phyloP scores from a whole-genome alignment of 2,329 filamentous ascomycete genomes.

The Emergomyces pasteurianus region DNA sequence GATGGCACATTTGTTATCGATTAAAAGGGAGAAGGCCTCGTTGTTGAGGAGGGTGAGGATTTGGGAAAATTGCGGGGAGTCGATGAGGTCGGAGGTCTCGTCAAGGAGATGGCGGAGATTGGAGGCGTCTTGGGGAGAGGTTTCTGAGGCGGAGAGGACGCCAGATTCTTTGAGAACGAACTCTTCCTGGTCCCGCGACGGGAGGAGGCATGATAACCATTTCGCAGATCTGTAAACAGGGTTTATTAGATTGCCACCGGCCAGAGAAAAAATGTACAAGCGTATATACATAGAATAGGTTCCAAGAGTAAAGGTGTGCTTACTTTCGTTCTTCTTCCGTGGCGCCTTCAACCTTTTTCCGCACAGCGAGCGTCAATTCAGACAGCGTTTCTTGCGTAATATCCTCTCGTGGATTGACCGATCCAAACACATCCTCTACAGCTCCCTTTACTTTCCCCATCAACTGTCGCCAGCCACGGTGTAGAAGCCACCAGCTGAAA shows the following conservation, averaged over 20 bases:
- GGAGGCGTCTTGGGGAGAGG: slow-evolving; percentile 23
- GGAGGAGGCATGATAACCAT: slow-evolving; percentile 79
- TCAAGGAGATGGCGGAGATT: slow-evolving; percentile 76
- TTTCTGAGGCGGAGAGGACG: slow-evolving; percentile 41
- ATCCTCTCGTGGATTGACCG: slow-evolving; percentile 76
- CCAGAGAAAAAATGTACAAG: slow-evolving; percentile 2
- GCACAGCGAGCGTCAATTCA: slow-evolving; percentile 68
- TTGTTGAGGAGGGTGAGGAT: slow-evolving; percentile 81
- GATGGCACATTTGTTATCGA: slow-evolving; percentile 68
- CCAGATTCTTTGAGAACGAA: slow-evolving; percentile 78
- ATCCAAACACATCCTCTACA: slow-evolving; percentile 81
- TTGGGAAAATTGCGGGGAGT: slow-evolving; percentile 80
- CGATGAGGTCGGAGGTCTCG: slow-evolving; percentile 89
- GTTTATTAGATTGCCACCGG: background rate
- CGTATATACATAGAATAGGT: background rate
- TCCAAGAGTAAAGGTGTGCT: background rate
- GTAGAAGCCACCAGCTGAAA: slow-evolving; percentile 96
- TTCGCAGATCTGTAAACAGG: slow-evolving; percentile 38
- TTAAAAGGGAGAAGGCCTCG: slow-evolving; percentile 69
- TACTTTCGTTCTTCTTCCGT: slow-evolving; percentile 51
- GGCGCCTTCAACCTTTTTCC: slow-evolving; percentile 70
- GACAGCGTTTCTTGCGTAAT: slow-evolving; percentile 70
- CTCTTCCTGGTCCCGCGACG: slow-evolving; percentile 64
- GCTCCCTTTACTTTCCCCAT: slow-evolving; percentile 72
- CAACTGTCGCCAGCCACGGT: slow-evolving; percentile 75